Base-by-base conservation (phyloP, 2,329 filamentous ascomycete genomes). In the Fusarium cicatricum region DNA sequence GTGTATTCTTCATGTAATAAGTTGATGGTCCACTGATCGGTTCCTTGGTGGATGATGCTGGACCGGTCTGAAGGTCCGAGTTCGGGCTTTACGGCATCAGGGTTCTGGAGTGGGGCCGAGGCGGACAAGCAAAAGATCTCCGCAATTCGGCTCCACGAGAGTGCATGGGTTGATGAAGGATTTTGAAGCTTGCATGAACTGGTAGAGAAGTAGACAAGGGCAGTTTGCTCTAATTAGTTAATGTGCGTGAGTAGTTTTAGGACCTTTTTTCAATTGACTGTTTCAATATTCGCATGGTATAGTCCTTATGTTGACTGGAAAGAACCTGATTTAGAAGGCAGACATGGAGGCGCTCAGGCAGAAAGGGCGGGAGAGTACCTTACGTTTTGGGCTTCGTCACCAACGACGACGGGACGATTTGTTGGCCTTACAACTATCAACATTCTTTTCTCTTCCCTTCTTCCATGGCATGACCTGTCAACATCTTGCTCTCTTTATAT, bases 331-430 rank as follows among this genome's bases (percentile, higher is more conserved):
- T 40, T 29, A 17, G 15, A 23, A 32, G 36, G 37, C 45, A 39
- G 36, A 26, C 34, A 26, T 28, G 14, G 46, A 41, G 49, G 41
- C 53, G 37, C 45, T 51, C 49, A 61, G 57, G 58, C 52, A 62
- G 15, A 59, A 46, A 42, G 14, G 11, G 14, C 19, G n/a, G 17
- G 38, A 59, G 55, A 47, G 46, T 64, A 62, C 51, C 60, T 62
- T 63, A 62, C 51, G 60, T 62, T 63, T 32, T 19, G 57, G 38
- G 50, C 39, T 32, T 54, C 44, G 57, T 60, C 55, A 52, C 55
- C 44, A 37, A 19, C 9, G 15, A 37, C 23, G 33, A 32, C 34
- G 45, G n/a, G 26, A 50, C 53, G 41, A 39, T 63, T 61, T 39
- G 47, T 62, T 61, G 52, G 48, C 47, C 53, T 61, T 39, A 39